Percentiles rank a stretch among this genome's conserved stretches.
phyloP scores from a whole-genome alignment of 768 basidiomycete genomes.

The Auriculariales sp. region DNA sequence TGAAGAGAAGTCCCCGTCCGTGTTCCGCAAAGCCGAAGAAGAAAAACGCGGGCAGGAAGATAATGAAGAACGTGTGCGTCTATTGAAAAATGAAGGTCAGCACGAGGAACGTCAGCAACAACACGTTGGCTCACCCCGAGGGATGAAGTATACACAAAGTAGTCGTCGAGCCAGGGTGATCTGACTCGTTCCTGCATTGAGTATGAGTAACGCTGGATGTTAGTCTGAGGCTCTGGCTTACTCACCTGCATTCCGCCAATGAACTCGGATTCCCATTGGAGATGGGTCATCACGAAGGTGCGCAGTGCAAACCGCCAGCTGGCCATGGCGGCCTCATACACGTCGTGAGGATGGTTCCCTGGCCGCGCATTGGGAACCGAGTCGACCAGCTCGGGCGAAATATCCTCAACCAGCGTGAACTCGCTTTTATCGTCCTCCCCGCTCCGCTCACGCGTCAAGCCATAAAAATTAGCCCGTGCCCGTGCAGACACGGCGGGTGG shows the following conservation, averaged over 20 bases:
- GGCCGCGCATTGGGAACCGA: slow-evolving; percentile 4
- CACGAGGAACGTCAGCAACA: no score
- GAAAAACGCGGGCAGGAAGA: slow-evolving; percentile 67
- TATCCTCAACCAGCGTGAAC: not conserved
- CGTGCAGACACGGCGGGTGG: not conserved
- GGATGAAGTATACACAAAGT: slow-evolving; percentile 72
- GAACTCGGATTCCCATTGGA: slow-evolving; percentile 43
- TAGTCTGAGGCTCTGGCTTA: not conserved
- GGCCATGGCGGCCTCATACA: slow-evolving; percentile 49
- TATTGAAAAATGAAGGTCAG: no score
- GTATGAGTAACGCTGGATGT: no score
- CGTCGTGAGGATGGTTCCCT: slow-evolving; percentile 13
- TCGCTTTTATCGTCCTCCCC: not conserved
- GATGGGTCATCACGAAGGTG: slow-evolving; percentile 31
- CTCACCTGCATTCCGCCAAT: slow-evolving; percentile 56
- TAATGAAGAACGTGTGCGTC: slow-evolving; percentile 91
- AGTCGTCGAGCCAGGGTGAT: slow-evolving; percentile 54
- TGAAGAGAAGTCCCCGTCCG: slow-evolving; percentile 54
- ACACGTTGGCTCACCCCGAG: slow-evolving; percentile 33
- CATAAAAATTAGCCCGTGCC: not conserved
- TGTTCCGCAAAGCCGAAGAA: slow-evolving; percentile 72
- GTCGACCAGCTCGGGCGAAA: not conserved
- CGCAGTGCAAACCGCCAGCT: slow-evolving; percentile 54
- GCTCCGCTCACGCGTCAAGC: not conserved
- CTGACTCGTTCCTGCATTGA: slow-evolving; percentile 34